A percentile compares a stretch with the other conserved stretches of the same genome.
These are phyloP conservation scores for Amanita subjunquillea DNA, from an alignment of 768 basidiomycete genomes.

Conservation along the genomic window DNA sequence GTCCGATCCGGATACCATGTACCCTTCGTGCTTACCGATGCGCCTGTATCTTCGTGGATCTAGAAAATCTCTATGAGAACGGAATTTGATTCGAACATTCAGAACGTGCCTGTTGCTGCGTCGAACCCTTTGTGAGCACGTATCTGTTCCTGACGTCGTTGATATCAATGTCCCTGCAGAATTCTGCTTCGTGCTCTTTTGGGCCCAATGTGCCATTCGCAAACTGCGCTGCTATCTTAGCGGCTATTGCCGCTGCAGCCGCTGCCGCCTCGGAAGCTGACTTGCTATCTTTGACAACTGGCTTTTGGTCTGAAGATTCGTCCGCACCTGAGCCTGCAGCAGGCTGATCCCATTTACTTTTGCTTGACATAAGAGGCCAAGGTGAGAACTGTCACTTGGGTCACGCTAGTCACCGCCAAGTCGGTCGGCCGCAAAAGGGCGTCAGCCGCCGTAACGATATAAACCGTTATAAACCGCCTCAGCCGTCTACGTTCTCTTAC, in stretches of 20 bases:
- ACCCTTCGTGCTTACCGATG: slow-evolving; percentile 87
- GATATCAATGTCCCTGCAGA: slow-evolving; percentile 88
- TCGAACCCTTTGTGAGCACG: slow-evolving; percentile 85
- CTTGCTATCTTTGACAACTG: slow-evolving; percentile 28
- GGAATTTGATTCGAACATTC: not conserved
- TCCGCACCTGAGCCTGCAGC: slow-evolving; percentile 35
- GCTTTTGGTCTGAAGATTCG: slow-evolving; percentile 25
- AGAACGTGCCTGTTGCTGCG: slow-evolving; percentile 73
- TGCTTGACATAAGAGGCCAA: slow-evolving; percentile 41
- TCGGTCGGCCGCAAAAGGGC: no score
- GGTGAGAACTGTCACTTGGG: no score
- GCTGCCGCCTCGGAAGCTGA: slow-evolving; percentile 59
- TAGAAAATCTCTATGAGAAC: slow-evolving; percentile 19
- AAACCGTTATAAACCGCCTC: no score
- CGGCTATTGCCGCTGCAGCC: slow-evolving; percentile 76
- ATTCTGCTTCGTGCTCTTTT: slow-evolving; percentile 72
- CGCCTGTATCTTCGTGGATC: slow-evolving; percentile 91
- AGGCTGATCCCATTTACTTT: slow-evolving; percentile 79
- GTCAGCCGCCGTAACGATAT: no score
- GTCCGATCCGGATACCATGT: slow-evolving; percentile 91
- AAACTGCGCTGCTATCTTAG: slow-evolving; percentile 90
- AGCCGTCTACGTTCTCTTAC: no score
- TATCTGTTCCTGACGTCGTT: slow-evolving; percentile 95
- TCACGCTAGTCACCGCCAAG: not conserved
- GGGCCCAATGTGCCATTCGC: slow-evolving; percentile 36